Percentiles rank a stretch among this genome's conserved stretches.
These are phyloP conservation scores for Protomyces inundatus DNA, from an alignment of 1,139 yeast genomes.

Conservation along the genomic window DNA sequence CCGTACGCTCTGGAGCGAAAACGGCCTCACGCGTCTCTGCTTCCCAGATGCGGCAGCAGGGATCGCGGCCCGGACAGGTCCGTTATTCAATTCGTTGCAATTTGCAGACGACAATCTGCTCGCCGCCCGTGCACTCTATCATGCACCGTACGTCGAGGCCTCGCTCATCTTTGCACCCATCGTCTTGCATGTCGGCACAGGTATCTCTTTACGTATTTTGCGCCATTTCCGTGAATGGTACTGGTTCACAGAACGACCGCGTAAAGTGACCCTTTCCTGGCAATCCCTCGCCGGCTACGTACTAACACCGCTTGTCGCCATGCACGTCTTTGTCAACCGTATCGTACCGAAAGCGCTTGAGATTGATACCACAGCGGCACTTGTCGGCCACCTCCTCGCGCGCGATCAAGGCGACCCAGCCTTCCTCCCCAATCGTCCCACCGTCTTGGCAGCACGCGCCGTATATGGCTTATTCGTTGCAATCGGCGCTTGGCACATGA, in stretches of 20 bases:
- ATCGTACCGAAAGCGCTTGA: slow-evolving; percentile 12
- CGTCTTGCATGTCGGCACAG: slow-evolving; percentile 6
- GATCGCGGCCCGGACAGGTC: background rate
- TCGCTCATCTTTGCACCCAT: slow-evolving; percentile 14
- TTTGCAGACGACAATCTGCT: slow-evolving; percentile 22
- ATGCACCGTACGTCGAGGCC: slow-evolving; percentile 13
- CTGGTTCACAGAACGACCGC: slow-evolving; percentile 16
- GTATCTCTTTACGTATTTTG: background rate
- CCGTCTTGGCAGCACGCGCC: background rate
- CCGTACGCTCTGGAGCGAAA: background rate
- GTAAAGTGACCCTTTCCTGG: slow-evolving; percentile 7
- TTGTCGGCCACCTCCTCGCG: slow-evolving; percentile 11
- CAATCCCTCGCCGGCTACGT: slow-evolving; percentile 14
- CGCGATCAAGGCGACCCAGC: background rate
- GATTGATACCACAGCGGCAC: slow-evolving; percentile 11
- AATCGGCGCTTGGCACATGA: background rate
- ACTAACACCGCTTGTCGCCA: slow-evolving; percentile 9
- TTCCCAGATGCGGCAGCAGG: background rate
- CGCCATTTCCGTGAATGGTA: slow-evolving; percentile 8
- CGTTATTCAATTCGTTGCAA: background rate
- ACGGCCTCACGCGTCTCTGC: background rate
- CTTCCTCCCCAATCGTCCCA: background rate
- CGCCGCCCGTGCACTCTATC: slow-evolving; percentile 22
- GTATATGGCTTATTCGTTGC: background rate
- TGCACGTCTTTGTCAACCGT: slow-evolving; percentile 11